These are phyloP conservation scores for Elongisporangium senticosum DNA, from an alignment of 352 stramenopile species.

Conservation along the genomic window DNA sequence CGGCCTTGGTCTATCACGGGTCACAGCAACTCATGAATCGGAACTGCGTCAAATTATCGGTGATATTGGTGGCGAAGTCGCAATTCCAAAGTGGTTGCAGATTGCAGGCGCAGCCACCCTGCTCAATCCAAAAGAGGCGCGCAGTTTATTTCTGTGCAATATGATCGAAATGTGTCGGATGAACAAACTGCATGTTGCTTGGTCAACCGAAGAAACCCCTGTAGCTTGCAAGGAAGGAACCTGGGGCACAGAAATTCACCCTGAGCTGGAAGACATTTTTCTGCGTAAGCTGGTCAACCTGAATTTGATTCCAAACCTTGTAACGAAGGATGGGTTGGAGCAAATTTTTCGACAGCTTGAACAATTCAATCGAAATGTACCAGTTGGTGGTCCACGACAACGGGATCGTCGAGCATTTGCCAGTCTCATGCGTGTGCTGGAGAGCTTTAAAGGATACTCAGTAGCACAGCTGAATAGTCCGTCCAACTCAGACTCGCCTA, in stretches of 20 bases:
- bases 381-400: slow-evolving; percentile 61
- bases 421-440: slow-evolving; percentile 78
- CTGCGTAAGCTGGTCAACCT: slow-evolving; percentile 75
- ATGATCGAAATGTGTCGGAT: slow-evolving; percentile 86
- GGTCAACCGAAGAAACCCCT: slow-evolving; percentile 83
- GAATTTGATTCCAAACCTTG: slow-evolving; percentile 75
- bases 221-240: slow-evolving; percentile 84
- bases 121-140: slow-evolving; percentile 67
- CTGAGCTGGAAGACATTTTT: slow-evolving; percentile 81
- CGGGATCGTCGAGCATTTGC: slow-evolving; percentile 72
- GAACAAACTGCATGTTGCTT: slow-evolving; percentile 84
- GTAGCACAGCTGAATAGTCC: slow-evolving; percentile 77
- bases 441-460: slow-evolving; percentile 83
- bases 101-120: slow-evolving; percentile 69
- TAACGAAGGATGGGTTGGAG: slow-evolving; percentile 72
- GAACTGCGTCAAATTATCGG: slow-evolving; percentile 65
- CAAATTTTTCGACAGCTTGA: slow-evolving; percentile 72
- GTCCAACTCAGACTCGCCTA: slow-evolving; percentile 74
- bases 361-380: slow-evolving; percentile 86
- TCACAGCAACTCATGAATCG: slow-evolving; percentile 48
- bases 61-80: slow-evolving; percentile 59
- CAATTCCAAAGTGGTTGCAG: slow-evolving; percentile 61
- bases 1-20: slow-evolving; percentile 56
- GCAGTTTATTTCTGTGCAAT: slow-evolving; percentile 80
- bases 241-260: slow-evolving; percentile 75